These are phyloP conservation scores for Baorangia bicolor DNA, from an alignment of 768 basidiomycete genomes.

Conservation along the genomic window DNA sequence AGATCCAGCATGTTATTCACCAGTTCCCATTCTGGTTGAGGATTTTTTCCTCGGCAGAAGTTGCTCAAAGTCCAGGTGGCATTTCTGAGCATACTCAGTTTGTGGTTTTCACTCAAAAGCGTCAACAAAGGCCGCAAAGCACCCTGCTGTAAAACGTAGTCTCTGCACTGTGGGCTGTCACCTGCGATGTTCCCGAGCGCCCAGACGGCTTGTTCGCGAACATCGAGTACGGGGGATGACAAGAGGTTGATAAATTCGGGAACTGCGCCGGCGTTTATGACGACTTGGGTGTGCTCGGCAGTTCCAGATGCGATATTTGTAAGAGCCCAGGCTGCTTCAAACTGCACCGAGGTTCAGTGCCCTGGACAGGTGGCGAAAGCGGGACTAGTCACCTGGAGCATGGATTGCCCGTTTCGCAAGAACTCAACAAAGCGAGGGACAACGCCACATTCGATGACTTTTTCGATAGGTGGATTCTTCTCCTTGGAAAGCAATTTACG, in stretches of 20 bases:
- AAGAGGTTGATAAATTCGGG: conserved; percentile 97
- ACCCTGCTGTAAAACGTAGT: conserved; percentile 92
- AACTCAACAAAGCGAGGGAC: conserved; percentile 98
- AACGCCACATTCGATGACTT: conserved; percentile 96
- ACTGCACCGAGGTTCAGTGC: conserved; percentile 46
- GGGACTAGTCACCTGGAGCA: conserved; percentile 67
- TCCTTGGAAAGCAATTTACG: conserved; percentile 98
- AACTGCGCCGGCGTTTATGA: conserved; percentile 91
- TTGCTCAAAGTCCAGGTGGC: conserved; percentile 99
- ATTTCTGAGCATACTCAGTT: conserved; percentile 96
- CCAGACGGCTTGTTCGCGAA: conserved; percentile 99
- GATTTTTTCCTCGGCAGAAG: conserved; percentile 97
- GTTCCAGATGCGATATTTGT: conserved; percentile 99
- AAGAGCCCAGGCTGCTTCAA: conserved; percentile 97
- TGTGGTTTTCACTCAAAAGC: conserved; percentile 93
- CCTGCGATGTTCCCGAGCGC: conserved; percentile 99
- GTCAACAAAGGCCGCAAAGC: conserved; percentile 90
- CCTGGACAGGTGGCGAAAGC: conserved; percentile 3
- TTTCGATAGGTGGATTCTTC: conserved; percentile 98
- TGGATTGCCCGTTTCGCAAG: conserved; percentile 71
- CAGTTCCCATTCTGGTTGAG: conserved; percentile 97
- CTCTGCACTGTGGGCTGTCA: conserved; percentile 95
- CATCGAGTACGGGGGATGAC: conserved; percentile 92
- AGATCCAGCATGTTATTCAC: conserved; percentile 48
- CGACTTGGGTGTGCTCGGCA: conserved; percentile 96